A percentile compares a stretch with the other conserved stretches of the same genome.
These are phyloP conservation scores for Teratosphaeria viscida DNA, from an alignment of 2,329 filamentous ascomycete genomes.

Conservation along the genomic window DNA sequence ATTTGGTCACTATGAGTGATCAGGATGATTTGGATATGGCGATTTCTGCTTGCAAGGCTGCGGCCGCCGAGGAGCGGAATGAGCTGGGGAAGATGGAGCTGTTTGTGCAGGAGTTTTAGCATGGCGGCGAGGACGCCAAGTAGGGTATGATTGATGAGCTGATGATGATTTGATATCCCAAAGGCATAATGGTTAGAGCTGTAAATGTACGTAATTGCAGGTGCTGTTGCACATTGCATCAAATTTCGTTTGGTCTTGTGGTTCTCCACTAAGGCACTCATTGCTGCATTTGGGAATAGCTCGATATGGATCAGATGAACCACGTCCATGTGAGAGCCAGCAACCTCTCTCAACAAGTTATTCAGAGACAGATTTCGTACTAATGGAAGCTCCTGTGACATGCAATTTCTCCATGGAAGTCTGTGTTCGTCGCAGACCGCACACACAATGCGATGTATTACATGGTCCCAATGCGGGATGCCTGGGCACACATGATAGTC, in stretches of 20 bases:
- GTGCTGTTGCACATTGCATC: neutral
- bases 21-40: constrained; percentile 93
- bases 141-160: neutral
- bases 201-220: neutral
- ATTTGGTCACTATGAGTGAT: constrained; percentile 96
- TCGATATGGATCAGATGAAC: too few species aligned
- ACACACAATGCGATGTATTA: too few species aligned
- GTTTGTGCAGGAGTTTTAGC: constrained; percentile 19
- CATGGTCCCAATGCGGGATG: too few species aligned
- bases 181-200: neutral
- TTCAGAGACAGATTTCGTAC: too few species aligned
- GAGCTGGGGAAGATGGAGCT: constrained; percentile 96
- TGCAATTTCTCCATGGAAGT: too few species aligned
- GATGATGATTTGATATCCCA: neutral
- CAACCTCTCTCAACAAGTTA: too few species aligned
- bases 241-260: neutral
- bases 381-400: too few species aligned
- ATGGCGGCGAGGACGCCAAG: neutral
- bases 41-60: constrained; percentile 51
- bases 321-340: too few species aligned
- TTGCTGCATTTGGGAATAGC: too few species aligned
- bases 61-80: constrained; percentile 58
- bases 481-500: too few species aligned
- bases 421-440: too few species aligned
- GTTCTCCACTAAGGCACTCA: too few species aligned